These are phyloP conservation scores for Aegilops tauschii DNA, from an alignment of 176 grass and related monocot species.

Conservation along the genomic window DNA sequence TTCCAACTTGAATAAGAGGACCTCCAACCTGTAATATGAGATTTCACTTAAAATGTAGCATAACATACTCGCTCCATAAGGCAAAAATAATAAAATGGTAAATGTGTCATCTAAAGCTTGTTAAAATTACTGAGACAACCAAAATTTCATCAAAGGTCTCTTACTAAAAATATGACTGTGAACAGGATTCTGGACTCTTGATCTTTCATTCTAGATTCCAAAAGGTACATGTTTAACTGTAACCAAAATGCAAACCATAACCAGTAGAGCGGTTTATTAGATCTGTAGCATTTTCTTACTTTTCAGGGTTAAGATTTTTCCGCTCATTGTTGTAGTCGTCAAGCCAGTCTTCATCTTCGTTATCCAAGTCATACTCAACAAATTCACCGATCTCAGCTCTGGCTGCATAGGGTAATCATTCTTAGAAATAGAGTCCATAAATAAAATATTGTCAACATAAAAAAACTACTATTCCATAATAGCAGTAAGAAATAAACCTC, in stretches of 20 bases:
- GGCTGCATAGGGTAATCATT: slow-evolving; percentile 54
- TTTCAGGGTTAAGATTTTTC: slow-evolving; percentile 81
- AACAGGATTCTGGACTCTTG: background rate
- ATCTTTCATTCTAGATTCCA: background rate
- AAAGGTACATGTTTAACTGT: background rate
- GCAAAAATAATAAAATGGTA: background rate
- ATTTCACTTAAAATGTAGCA: slow-evolving; percentile 11
- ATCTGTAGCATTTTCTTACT: slow-evolving; percentile 60
- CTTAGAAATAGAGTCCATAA: slow-evolving; percentile 28
- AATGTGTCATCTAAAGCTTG: background rate
- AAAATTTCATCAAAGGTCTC: background rate
- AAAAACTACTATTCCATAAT: background rate
- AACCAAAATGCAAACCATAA: slow-evolving; percentile 3
- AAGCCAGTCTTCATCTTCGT: slow-evolving; percentile 98
- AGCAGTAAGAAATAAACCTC: slow-evolving; percentile 61
- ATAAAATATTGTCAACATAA: slow-evolving; percentile 15
- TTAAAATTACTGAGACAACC: background rate
- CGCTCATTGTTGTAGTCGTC: slow-evolving; percentile 84
- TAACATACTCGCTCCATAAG: background rate
- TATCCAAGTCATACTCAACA: slow-evolving; percentile 93
- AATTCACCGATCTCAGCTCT: slow-evolving; percentile 93
- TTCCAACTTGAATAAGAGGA: slow-evolving; percentile 90
- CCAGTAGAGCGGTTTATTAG: background rate
- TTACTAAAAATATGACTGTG: background rate
- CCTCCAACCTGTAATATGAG: slow-evolving; percentile 64